These are phyloP conservation scores for Pistacia integerrima DNA, from an alignment of 345 rosid species.

Conservation along the genomic window DNA sequence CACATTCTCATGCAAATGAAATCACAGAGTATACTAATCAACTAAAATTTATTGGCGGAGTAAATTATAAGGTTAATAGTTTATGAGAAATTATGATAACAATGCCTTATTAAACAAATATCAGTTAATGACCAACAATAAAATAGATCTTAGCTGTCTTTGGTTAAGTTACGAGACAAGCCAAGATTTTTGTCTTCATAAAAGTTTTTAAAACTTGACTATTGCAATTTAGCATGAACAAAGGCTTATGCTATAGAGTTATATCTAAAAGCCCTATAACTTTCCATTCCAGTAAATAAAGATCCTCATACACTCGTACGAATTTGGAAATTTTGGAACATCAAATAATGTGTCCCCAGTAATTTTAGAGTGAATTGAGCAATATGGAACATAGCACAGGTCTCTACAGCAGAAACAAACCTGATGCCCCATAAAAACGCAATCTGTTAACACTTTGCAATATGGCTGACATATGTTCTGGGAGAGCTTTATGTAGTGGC, in stretches of 20 bases:
- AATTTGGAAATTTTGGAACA: too few relatives aligned
- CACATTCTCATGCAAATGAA: not conserved
- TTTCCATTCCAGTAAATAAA: too few relatives aligned
- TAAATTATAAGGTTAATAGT: not conserved
- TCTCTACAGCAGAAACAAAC: slow-evolving; percentile 48
- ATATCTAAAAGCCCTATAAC: too few relatives aligned
- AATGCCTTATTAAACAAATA: not conserved
- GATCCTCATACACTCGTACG: too few relatives aligned
- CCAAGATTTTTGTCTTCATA: too few relatives aligned
- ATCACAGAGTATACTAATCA: not conserved
- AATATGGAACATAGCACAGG: not conserved
- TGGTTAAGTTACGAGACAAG: too few relatives aligned
- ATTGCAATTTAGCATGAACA: too few relatives aligned
- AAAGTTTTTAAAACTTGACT: too few relatives aligned
- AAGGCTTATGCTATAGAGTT: too few relatives aligned
- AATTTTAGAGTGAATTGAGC: too few relatives aligned
- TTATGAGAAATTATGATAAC: not conserved
- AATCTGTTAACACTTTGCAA: slow-evolving; percentile 84
- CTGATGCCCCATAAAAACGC: slow-evolving; percentile 81
- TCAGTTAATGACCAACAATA: not conserved
- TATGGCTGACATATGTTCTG: slow-evolving; percentile 90
- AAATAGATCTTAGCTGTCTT: too few relatives aligned
- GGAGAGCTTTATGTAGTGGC: slow-evolving; percentile 86
- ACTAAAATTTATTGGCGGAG: not conserved
- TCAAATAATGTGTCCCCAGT: too few relatives aligned